Evolutionary conservation across 768 basidiomycete genomes (phyloP).

Genomic region (Cystofilobasidium bisporidii): DNA sequence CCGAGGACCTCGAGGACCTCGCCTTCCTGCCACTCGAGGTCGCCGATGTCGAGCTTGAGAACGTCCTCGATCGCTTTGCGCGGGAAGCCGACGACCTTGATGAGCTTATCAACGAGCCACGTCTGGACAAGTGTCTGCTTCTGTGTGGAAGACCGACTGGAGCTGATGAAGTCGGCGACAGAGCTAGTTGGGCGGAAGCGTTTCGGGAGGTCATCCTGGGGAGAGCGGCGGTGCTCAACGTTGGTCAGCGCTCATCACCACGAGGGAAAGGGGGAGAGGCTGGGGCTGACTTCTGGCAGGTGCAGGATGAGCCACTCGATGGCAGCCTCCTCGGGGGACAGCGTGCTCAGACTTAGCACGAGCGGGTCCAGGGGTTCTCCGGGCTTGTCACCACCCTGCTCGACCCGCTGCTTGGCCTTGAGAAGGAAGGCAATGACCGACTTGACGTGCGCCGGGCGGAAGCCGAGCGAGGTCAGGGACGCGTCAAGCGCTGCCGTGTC

Average conservation of each 20-base stretch:
- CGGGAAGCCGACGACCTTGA: conserved; percentile 79
- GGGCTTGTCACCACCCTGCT: conserved; percentile 2
- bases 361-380: conserved; percentile 52
- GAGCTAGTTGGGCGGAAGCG: conserved; percentile 31
- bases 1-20: conserved; percentile 47
- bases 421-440: conserved; percentile 42
- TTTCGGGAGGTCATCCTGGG: conserved; percentile 65
- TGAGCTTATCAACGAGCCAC: conserved; percentile 70
- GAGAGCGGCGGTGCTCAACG: not conserved
- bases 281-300: conserved; percentile 48
- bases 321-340: conserved; percentile 62
- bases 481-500: conserved; percentile 46
- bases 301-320: conserved; percentile 77
- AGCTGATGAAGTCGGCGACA: conserved; percentile 38
- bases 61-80: conserved; percentile 56
- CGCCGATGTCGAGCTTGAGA: conserved; percentile 35
- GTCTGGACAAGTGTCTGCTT: conserved; percentile 57
- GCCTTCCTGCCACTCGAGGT: conserved; percentile 43
- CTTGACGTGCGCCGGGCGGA: conserved; percentile 45
- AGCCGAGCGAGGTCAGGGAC: conserved; percentile 59
- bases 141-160: conserved; percentile 32
- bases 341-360: conserved; percentile 44
- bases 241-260: not conserved
- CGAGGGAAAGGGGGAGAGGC: not conserved
- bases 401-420: conserved; percentile 9